phyloP scores from a whole-genome alignment of 192 early-diverging fungal species.

The Gaertneriomyces sp. region DNA sequence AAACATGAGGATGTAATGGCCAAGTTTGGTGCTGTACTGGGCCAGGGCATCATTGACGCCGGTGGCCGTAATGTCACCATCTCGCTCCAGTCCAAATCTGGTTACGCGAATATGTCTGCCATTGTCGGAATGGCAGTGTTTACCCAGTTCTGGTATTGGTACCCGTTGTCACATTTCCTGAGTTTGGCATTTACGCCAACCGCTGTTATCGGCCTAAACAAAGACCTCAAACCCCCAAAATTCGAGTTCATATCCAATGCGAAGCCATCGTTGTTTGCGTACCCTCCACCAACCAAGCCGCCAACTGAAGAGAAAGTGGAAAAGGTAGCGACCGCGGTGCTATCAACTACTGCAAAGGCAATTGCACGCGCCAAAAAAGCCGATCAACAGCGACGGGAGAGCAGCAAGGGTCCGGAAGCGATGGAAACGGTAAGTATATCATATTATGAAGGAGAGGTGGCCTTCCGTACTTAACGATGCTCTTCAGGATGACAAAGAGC shows the following conservation, averaged over 20 bases:
- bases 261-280: slow-evolving; percentile 86
- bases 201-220: slow-evolving; percentile 90
- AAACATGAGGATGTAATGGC: slow-evolving; percentile 91
- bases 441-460: background rate
- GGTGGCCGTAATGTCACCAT: slow-evolving; percentile 97
- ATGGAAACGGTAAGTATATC: slow-evolving; percentile 37
- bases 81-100: slow-evolving; percentile 79
- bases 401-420: slow-evolving; percentile 58
- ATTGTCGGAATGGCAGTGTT: slow-evolving; percentile 99
- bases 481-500: slow-evolving; percentile 53
- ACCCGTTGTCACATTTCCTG: slow-evolving; percentile 93
- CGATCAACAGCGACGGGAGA: slow-evolving; percentile 44
- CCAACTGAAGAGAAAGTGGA: slow-evolving; percentile 74
- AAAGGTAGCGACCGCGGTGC: slow-evolving; percentile 90
- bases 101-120: slow-evolving; percentile 87
- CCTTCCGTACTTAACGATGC: background rate
- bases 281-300: slow-evolving; percentile 82
- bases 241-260: slow-evolving; percentile 83
- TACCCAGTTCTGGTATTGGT: slow-evolving; percentile 99
- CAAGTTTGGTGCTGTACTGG: slow-evolving; percentile 92
- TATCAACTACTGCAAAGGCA: slow-evolving; percentile 93
- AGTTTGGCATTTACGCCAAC: slow-evolving; percentile 93
- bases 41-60: slow-evolving; percentile 97
- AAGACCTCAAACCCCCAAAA: slow-evolving; percentile 79
- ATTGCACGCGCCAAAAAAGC: slow-evolving; percentile 78